phyloP scores from a whole-genome alignment of 2,329 filamentous ascomycete species.

The Sarocladium kiliense region DNA sequence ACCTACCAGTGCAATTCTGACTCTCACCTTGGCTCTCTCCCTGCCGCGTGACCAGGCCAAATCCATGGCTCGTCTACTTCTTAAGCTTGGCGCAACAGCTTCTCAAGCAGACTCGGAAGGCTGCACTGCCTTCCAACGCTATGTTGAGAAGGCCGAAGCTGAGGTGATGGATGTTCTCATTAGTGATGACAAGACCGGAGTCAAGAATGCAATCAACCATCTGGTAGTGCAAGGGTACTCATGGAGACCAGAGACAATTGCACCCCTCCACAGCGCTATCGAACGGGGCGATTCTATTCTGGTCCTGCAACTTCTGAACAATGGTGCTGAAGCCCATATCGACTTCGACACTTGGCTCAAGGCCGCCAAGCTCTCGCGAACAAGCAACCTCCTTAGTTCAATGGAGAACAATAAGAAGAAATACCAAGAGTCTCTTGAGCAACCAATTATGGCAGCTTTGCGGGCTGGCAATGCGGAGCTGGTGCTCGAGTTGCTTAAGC shows the following conservation, averaged over 20 bases:
- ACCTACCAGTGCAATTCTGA: slow-evolving; percentile 58
- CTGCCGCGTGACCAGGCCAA: slow-evolving; percentile 59
- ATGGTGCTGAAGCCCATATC: slow-evolving; percentile 55
- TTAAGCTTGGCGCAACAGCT: slow-evolving; percentile 66
- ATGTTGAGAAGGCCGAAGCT: slow-evolving; percentile 45
- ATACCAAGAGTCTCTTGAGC: slow-evolving; percentile 46
- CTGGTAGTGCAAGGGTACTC: slow-evolving; percentile 36
- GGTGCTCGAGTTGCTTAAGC: slow-evolving; percentile 53
- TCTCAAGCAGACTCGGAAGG: slow-evolving; percentile 65
- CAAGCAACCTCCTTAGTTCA: slow-evolving; percentile 26
- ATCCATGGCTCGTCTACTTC: slow-evolving; percentile 58
- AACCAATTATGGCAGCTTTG: slow-evolving; percentile 63
- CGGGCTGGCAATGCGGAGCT: slow-evolving; percentile 36
- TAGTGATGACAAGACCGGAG: slow-evolving; percentile 53
- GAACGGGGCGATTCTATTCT: slow-evolving; percentile 43
- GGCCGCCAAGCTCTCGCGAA: slow-evolving; percentile 41
- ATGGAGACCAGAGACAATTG: slow-evolving; percentile 31
- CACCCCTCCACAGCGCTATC: slow-evolving; percentile 57
- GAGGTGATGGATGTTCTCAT: slow-evolving; percentile 45
- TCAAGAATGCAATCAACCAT: slow-evolving; percentile 63
- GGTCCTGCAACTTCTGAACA: slow-evolving; percentile 55
- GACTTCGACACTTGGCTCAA: slow-evolving; percentile 62
- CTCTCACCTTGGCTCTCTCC: slow-evolving; percentile 60
- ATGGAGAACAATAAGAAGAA: slow-evolving; percentile 42
- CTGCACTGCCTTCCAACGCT: slow-evolving; percentile 62